These are phyloP conservation scores for Myxozyma lipomycoides DNA, from an alignment of 805 yeast species.

Conservation along the genomic window DNA sequence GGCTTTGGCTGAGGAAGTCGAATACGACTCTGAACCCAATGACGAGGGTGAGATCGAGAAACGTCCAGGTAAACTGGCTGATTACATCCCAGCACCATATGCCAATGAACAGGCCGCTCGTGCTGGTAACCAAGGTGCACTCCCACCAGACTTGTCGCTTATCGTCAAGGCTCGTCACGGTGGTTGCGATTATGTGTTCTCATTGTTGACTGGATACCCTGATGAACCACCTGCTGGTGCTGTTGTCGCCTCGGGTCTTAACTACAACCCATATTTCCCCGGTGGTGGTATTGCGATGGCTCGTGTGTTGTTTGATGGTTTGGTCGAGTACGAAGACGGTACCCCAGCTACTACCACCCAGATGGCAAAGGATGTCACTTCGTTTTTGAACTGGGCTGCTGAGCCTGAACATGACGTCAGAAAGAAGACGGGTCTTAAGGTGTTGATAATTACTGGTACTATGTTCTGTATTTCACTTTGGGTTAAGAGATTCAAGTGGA, in stretches of 20 bases:
- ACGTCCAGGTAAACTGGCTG: slow-evolving; percentile 98
- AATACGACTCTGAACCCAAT: slow-evolving; percentile 94
- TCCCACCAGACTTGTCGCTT: slow-evolving; percentile 95
- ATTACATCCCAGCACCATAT: slow-evolving; percentile 90
- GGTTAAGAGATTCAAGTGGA: slow-evolving; percentile 98
- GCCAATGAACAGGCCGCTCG: slow-evolving; percentile 98
- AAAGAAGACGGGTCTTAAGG: slow-evolving; percentile 94
- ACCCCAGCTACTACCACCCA: slow-evolving; percentile 97
- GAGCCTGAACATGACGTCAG: slow-evolving; percentile 99
- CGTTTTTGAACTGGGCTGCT: slow-evolving; percentile 96
- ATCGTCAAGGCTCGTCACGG: slow-evolving; percentile 99
- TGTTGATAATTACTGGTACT: slow-evolving; percentile 71
- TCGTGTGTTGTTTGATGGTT: slow-evolving; percentile 93
- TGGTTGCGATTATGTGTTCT: slow-evolving; percentile 90
- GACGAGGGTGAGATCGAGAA: slow-evolving; percentile 96
- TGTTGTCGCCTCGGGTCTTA: slow-evolving; percentile 82
- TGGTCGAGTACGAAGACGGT: slow-evolving; percentile 98
- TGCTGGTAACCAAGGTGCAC: slow-evolving; percentile 98
- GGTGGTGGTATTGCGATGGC: slow-evolving; percentile 99
- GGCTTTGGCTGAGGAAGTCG: slow-evolving; percentile 92
- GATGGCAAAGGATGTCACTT: slow-evolving; percentile 97
- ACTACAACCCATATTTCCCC: slow-evolving; percentile 99
- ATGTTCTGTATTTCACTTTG: slow-evolving; percentile 79
- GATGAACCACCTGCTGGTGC: slow-evolving; percentile 99
- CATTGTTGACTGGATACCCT: slow-evolving; percentile 96